Evolutionary conservation across 108 stramenopile species (phyloP).

Genomic region (Cyclostephanos invisitatus): DNA sequence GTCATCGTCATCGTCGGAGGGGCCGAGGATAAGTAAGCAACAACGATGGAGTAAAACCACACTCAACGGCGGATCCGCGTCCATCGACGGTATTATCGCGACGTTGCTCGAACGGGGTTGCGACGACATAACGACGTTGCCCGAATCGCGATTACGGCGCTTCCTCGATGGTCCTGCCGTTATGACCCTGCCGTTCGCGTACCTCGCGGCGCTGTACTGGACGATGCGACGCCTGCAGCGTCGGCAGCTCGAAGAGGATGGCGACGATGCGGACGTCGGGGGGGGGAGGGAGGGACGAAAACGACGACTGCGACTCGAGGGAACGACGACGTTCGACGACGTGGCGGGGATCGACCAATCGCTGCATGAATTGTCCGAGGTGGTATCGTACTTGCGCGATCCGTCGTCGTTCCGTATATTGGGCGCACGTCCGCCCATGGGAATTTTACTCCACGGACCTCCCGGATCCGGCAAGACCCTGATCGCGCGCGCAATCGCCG

Average conservation of each 20-base stretch:
- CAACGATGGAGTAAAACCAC: conserved; percentile 64
- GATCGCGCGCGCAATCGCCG: conserved; percentile 76
- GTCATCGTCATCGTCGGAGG: background rate
- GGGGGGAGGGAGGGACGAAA: conserved; percentile 7
- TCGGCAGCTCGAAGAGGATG: conserved; percentile 35
- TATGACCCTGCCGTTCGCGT: conserved; percentile 76
- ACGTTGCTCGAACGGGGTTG: conserved; percentile 51
- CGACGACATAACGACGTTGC: conserved; percentile 63
- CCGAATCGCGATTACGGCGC: conserved; percentile 51
- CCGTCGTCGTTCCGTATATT: conserved; percentile 56
- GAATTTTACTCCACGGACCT: conserved; percentile 80
- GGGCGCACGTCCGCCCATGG: conserved; percentile 72
- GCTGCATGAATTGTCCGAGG: conserved; percentile 80
- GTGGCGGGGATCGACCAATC: conserved; percentile 92
- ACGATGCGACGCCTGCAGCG: conserved; percentile 58
- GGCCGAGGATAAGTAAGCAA: background rate
- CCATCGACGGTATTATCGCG: conserved; percentile 60
- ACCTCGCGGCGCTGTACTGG: conserved; percentile 74
- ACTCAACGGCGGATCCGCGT: conserved; percentile 45
- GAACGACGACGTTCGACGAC: conserved; percentile 75
- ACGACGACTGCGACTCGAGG: background rate
- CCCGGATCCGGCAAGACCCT: conserved; percentile 87
- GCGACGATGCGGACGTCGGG: conserved; percentile 4
- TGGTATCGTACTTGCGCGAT: conserved; percentile 72
- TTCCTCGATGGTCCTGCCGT: conserved; percentile 61